A percentile compares a stretch with the other conserved stretches of the same genome.
Conservation (phyloP, 2,329 filamentous ascomycete species). For the Waltergamsia citrina region DNA sequence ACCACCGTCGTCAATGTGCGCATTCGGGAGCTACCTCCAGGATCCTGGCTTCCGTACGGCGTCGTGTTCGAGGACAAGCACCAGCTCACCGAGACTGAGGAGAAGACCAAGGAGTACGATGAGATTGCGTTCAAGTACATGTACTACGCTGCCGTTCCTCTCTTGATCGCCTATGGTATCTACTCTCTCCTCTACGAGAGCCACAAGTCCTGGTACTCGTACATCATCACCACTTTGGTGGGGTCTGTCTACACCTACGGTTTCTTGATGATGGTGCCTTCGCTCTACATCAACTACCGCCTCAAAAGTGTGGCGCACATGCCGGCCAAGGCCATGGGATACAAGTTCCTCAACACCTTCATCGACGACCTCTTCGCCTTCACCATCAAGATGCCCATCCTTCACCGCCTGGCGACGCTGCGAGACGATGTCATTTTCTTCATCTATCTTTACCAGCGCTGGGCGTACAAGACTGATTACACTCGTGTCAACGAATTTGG, state of each 20-base stretch:
- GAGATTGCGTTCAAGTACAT: conserved; percentile 96
- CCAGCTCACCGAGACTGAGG: conserved; percentile 85
- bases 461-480: conserved; percentile 87
- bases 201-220: conserved; percentile 98
- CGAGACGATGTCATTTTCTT: conserved; percentile 98
- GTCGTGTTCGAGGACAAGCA: conserved; percentile 94
- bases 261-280: conserved; percentile 98
- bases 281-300: conserved; percentile 97
- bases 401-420: conserved; percentile 86
- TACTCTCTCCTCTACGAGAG: conserved; percentile 90
- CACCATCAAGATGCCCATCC: conserved; percentile 96
- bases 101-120: conserved; percentile 98
- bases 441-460: conserved; percentile 90
- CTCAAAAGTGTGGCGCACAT: conserved; percentile 94
- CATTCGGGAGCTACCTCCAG: conserved; percentile 57
- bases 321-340: conserved; percentile 92
- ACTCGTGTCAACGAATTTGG: conserved; percentile 94
- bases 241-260: conserved; percentile 96
- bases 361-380: conserved; percentile 98
- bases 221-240: conserved; percentile 88
- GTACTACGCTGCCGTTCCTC: conserved; percentile 82
- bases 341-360: conserved; percentile 98
- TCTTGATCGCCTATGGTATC: conserved; percentile 78
- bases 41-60: conserved; percentile 67
- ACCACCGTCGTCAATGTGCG: conserved; percentile 91